These are phyloP conservation scores for Phialophora chinensis DNA, from an alignment of 2,329 filamentous ascomycete genomes.

Conservation along the genomic window DNA sequence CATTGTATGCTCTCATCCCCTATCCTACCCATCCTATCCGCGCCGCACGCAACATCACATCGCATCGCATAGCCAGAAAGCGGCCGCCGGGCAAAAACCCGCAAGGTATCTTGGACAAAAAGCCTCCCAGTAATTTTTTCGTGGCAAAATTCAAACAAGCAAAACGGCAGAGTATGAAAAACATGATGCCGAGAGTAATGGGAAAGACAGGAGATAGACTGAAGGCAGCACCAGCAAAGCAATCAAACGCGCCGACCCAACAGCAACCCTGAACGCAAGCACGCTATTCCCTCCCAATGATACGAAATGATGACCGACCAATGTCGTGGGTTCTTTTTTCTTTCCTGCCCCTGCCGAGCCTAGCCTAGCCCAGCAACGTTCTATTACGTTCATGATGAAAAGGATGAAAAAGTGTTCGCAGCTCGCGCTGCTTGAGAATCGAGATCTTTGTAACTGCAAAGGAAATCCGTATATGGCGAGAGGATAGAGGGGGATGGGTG, in stretches of 20 bases:
- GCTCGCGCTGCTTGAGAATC: constrained; percentile 27
- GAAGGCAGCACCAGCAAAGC: not conserved
- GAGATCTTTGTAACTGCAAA: constrained; percentile 16
- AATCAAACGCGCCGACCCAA: constrained; percentile 18
- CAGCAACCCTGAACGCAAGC: not conserved
- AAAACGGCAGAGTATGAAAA: constrained; percentile 6
- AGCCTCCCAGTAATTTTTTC: constrained; percentile 25
- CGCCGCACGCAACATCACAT: not conserved
- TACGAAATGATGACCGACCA: constrained; percentile 2
- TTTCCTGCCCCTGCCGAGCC: constrained; percentile 2
- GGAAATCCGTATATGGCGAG: not conserved
- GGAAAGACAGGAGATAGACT: not conserved
- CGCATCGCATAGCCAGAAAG: not conserved
- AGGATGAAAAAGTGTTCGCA: constrained; percentile 18
- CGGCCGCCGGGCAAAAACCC: constrained; percentile 37
- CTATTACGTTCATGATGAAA: constrained; percentile 19
- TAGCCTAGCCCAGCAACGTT: not conserved
- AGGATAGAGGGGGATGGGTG: constrained; percentile 4
- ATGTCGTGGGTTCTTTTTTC: not conserved
- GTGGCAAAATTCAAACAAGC: constrained; percentile 3
- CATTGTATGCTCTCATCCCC: not conserved
- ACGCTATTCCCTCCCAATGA: constrained; percentile 8
- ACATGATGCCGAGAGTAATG: not conserved
- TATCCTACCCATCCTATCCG: not conserved
- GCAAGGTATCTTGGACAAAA: constrained; percentile 40